Conservation (phyloP, 257 asterid genomes). For the Primulina tabacum region DNA sequence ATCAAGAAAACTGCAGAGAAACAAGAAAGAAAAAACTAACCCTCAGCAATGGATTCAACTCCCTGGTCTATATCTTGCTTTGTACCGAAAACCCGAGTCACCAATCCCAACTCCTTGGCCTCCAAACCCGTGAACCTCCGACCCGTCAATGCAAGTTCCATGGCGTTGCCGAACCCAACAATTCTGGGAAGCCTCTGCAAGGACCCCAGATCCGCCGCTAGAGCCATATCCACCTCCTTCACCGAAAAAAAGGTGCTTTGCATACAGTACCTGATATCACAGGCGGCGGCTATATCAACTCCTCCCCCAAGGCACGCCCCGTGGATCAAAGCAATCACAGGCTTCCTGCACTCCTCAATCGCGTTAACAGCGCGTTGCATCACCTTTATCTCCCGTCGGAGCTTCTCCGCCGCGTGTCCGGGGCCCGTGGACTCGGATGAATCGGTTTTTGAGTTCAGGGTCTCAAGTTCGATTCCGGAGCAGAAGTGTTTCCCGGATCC, state of each 20-base stretch:
- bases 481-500: slow-evolving; percentile 79
- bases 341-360: slow-evolving; percentile 83
- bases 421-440: slow-evolving; percentile 28
- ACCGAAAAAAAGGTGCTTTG: slow-evolving; percentile 56
- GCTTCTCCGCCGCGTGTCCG: slow-evolving; percentile 56
- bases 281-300: slow-evolving; percentile 68
- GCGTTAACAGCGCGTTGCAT: slow-evolving; percentile 67
- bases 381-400: slow-evolving; percentile 58
- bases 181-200: slow-evolving; percentile 87
- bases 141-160: slow-evolving; percentile 82
- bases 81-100: slow-evolving; percentile 43
- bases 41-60: slow-evolving; percentile 57
- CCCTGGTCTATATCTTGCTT: slow-evolving; percentile 55
- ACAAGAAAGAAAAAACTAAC: slow-evolving; percentile 31
- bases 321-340: slow-evolving; percentile 71
- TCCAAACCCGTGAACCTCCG: slow-evolving; percentile 60
- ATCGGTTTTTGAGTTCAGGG: slow-evolving; percentile 20
- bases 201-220: slow-evolving; percentile 84
- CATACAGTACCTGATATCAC: slow-evolving; percentile 71
- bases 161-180: slow-evolving; percentile 81
- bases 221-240: slow-evolving; percentile 84
- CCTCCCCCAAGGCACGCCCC: slow-evolving; percentile 95
- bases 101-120: slow-evolving; percentile 76
- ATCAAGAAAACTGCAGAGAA: too few relatives aligned
- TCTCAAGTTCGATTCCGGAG: slow-evolving; percentile 68